Evolutionary conservation across 495 filamentous ascomycete species (phyloP).

Genomic region (Tuber borchii): DNA sequence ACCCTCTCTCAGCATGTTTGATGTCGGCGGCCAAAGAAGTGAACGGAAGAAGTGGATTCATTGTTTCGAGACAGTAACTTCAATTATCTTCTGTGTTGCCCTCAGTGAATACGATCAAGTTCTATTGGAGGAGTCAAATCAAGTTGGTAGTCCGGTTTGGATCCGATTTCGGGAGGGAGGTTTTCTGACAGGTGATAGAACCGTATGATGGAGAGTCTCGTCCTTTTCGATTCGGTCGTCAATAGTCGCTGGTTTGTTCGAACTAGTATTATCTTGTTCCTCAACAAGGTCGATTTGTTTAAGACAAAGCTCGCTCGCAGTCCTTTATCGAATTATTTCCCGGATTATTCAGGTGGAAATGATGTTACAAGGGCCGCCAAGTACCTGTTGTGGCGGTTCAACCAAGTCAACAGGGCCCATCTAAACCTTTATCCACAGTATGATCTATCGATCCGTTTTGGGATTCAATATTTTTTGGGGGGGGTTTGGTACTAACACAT

Average conservation of each 20-base stretch:
- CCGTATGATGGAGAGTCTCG: constrained; percentile 96
- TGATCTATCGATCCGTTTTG: constrained; percentile 41
- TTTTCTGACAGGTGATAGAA: constrained; percentile 56
- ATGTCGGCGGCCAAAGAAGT: constrained; percentile 92
- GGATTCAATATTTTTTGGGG: constrained; percentile 11
- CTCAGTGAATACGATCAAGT: constrained; percentile 98
- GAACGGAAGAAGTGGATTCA: constrained; percentile 99
- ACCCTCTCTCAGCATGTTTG: constrained; percentile 75
- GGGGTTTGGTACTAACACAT: constrained; percentile 39
- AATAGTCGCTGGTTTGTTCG: constrained; percentile 99
- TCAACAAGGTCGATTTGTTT: constrained; percentile 98
- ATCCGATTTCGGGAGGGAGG: background rate
- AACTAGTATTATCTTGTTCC: constrained; percentile 94
- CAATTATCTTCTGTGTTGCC: constrained; percentile 99
- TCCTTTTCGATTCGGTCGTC: constrained; percentile 98
- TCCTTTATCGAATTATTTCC: constrained; percentile 87
- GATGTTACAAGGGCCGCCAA: constrained; percentile 97
- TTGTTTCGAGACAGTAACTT: constrained; percentile 98
- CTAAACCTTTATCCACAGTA: constrained; percentile 97
- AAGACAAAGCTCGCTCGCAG: constrained; percentile 84
- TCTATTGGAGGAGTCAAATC: constrained; percentile 90
- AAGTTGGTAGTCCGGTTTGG: constrained; percentile 52
- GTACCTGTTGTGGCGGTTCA: constrained; percentile 96
- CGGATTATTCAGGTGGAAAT: constrained; percentile 93
- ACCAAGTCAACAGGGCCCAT: constrained; percentile 94